Evolutionary conservation across 2,329 filamentous ascomycete species (phyloP), one percentile per base, ranked within the genome.

Genomic region (Penicillium decumbens): DNA sequence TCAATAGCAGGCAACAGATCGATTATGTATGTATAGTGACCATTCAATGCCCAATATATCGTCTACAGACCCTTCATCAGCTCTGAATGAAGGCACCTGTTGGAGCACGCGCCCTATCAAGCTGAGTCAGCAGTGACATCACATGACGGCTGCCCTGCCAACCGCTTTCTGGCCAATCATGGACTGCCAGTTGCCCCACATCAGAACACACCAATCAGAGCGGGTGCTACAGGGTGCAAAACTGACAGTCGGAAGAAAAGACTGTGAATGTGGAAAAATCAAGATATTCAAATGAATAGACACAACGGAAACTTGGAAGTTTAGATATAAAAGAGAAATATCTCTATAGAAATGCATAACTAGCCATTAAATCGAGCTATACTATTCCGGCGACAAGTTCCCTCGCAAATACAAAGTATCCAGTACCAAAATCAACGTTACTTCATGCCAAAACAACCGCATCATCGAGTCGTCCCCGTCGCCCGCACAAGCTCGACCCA

Each of bases 141-240:
- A 60, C 43, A 48, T 57, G 55, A 56, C 33, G 33, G 58, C 59
- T 59, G 57, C 30, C 58, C 55, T 53, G 58, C 57, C 57, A 61
- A 59, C 58, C 38, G 6, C 0, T 0, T 3, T 6, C 6, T 6
- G 15, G 8, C 58, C 57, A 60, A 60, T 59, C 48, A 58, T 1
- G 15, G 0, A 0, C 1, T 23, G 20, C 8, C 0, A 35, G 2
- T 18, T 18, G 23, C 4, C 43, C 54, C 50, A 53, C 50, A 54
- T 50, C 3, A 2, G 4, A 10, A 10, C 7, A 9, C n/a, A 32
- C 58, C 54, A 60, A 59, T 60, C 50, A 60, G 6, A 28, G 10
- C 9, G 24, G n/a, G 6, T n/a, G 7, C 4, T 25, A 18, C n/a
- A 41, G 12, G 13, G 29, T 30, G 43, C 33, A 40, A 45, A 32